Conservation (phyloP, 495 filamentous ascomycete species). For the Astrocystis sublimbata region DNA sequence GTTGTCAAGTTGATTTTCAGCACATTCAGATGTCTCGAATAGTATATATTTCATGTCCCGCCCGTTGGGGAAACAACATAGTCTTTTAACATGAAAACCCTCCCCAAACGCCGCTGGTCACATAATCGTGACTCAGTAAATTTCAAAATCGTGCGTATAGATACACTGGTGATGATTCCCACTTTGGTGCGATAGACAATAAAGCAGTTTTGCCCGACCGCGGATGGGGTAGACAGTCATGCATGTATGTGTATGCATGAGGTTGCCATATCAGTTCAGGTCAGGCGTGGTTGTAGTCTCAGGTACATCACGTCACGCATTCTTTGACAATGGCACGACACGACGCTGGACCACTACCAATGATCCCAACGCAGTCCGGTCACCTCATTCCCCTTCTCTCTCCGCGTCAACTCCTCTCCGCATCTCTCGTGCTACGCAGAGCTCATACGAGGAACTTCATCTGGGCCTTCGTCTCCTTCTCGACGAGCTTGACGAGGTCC, state of each 20-base stretch:
- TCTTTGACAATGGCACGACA: neutral
- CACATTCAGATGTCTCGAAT: too few relatives aligned
- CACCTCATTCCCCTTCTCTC: neutral
- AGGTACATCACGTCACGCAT: neutral
- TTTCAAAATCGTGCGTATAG: conserved; percentile 7
- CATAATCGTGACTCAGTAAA: neutral
- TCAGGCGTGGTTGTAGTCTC: neutral
- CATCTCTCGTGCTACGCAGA: too few relatives aligned
- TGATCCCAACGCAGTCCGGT: neutral
- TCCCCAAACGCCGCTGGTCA: conserved; percentile 17
- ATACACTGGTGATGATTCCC: conserved; percentile 11
- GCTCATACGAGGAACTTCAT: conserved; percentile 27
- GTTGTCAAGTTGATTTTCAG: too few relatives aligned
- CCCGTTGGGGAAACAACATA: neutral
- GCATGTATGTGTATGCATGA: neutral
- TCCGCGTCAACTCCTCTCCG: too few relatives aligned
- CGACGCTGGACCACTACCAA: conserved; percentile 3
- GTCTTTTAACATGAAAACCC: conserved; percentile 1
- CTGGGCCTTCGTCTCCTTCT: conserved; percentile 62
- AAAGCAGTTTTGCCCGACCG: neutral
- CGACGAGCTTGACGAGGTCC: conserved; percentile 69
- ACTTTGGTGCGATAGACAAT: neutral
- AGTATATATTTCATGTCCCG: conserved; percentile 11
- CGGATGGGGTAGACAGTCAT: neutral
- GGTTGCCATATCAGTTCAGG: neutral